Evolutionary conservation across 1,284 basidiomycete genomes (phyloP), one percentile per base, ranked within the genome.

Genomic region (Prillingera fragicola): DNA sequence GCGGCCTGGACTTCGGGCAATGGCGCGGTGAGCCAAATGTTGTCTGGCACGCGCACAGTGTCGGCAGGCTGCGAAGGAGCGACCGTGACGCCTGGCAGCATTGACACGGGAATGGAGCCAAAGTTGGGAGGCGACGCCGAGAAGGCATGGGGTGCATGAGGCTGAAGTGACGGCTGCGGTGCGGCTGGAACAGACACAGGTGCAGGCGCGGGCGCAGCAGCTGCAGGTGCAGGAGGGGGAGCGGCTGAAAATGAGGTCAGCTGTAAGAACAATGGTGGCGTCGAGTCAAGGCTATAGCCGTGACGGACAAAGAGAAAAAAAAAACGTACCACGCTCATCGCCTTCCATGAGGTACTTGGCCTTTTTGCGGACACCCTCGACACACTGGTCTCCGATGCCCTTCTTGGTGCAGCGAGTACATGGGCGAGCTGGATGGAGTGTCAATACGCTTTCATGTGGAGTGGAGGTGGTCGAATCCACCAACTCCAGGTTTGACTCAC

Each of bases 331-430:
- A 45, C 90, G 80, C 67, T 95, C 90, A 34, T 87, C 85, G 37
- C 91, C 88, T 67, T 94, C 88, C 52, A 91, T 75, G 14, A 95
- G 79, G 70, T 97, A 98, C 68, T 98, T 98, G 19, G 94, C 94
- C 73, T 96, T 96, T 75, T 98, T 98, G 56, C 94, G 80, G 55
- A 88, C 85, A 1, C 94, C 94, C 65, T 98, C 94, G 28, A 84
- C 84, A 65, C 94, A 98, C 49, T 82, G 84, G 47, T 82, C 80
- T 6, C 83, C 84, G 59, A 94, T 83, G 14, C 90, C 90, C 54
- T 94, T 91, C 73, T 94, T 96, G 41, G 90, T 78, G 66, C 94
- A 98, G 36, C 94, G 81, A 57, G 87, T 84, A 73, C 94, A 98
- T 21, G 94, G 94, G 44, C 94, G 84, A 46, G 87, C 90, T 95